A percentile compares a stretch with the other conserved stretches of the same genome.
phyloP scores from a whole-genome alignment of 202 grass and related monocot species.

The Schoenoplectus tabernaemontani region DNA sequence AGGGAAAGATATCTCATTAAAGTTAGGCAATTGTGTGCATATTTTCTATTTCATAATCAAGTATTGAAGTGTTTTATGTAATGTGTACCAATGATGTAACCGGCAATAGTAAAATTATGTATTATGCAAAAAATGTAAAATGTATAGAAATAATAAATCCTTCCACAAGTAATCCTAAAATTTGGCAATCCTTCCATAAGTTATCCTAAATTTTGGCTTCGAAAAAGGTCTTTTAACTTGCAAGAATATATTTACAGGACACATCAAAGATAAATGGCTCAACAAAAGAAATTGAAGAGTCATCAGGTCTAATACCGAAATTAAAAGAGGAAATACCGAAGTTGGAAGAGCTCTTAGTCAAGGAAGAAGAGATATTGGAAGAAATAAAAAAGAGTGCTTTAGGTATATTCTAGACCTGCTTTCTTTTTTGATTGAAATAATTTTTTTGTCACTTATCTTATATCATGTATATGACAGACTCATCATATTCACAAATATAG shows the following conservation, averaged over 20 bases:
- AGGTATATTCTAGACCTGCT: constrained; percentile 32
- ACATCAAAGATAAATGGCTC: constrained; percentile 50
- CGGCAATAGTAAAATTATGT: neutral
- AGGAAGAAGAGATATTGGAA: constrained; percentile 79
- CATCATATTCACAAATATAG: constrained; percentile 25
- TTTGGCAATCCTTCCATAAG: neutral
- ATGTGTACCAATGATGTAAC: neutral
- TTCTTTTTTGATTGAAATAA: neutral
- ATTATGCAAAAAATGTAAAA: neutral
- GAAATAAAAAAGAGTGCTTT: constrained; percentile 59
- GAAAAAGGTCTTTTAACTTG: constrained; percentile 4
- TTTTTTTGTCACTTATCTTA: neutral
- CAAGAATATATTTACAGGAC: constrained; percentile 41
- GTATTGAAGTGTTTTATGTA: neutral
- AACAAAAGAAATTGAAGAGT: constrained; percentile 60
- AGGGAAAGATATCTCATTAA: neutral
- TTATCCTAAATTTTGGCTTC: neutral
- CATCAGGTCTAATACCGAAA: constrained; percentile 61
- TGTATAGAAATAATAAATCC: neutral
- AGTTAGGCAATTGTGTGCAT: neutral
- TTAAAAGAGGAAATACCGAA: constrained; percentile 74
- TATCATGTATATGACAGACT: neutral
- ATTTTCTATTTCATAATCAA: neutral
- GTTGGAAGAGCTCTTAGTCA: constrained; percentile 52
- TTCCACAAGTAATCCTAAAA: neutral